Base-by-base conservation (phyloP, 805 yeast genomes). In the Alloascoidea hylecoeti region DNA sequence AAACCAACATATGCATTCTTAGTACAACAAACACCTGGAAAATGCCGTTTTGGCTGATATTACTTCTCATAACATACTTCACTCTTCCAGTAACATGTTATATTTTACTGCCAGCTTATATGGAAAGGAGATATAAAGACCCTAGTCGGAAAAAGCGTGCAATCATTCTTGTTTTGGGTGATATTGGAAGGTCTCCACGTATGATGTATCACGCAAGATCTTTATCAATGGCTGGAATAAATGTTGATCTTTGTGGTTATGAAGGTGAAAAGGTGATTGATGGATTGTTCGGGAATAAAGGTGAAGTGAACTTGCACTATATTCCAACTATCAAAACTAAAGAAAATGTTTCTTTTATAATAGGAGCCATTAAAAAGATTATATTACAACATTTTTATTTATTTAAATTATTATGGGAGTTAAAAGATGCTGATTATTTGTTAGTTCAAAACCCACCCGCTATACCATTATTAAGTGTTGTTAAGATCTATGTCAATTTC, bases 131-230 rank as follows among this genome's bases (percentile, higher is more conserved):
- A 23, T 23, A 9, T n/a, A 23, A 9, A n/a, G n/a, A 23, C 13
- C 30, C 13, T 9, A n/a, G 30, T n/a, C n/a, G n/a, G n/a, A 23
- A 64, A 42, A 72, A 66, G 44, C 70, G 84, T 38, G 75, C 84
- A 4, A 67, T 81, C 5, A 74, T 92, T 15, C 68, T 84, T 44
- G 98, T 92, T 2, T 60, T 92, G 15, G 98, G 98, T 2, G 97
- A 89, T 52, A 52, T 92, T 39, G 96, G 95, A 12, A 94, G 86
- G 51, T 88, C 96, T 0, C 98, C 98, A 4, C 66, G 98, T 42
- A 92, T 89, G 81, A 70, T 78, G 46, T 82, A 89, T 57, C 98
- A 92, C 53, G 95, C 94, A 0, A 59, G 66, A 41, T 78, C 89
- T 39, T 75, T 92, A 47, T 69, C 80, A n/a, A 55, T 65, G 19